A percentile compares a stretch with the other conserved stretches of the same genome.
Evolutionary conservation across 2,329 filamentous ascomycete species (phyloP).

Genomic region (Fusarium scirpi): DNA sequence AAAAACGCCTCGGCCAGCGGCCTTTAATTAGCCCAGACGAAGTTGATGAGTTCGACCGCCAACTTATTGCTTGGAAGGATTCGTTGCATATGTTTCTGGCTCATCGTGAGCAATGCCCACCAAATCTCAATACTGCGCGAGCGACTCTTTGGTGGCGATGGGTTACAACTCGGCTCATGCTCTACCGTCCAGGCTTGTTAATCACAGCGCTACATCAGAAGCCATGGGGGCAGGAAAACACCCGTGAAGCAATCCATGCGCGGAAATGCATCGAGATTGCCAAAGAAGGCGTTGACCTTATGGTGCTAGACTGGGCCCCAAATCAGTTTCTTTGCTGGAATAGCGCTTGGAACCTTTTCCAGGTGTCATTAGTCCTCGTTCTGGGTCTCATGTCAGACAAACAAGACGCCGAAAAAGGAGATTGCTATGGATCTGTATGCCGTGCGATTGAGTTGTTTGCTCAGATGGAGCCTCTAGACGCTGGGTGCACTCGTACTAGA

Average conservation of each 20-base stretch:
- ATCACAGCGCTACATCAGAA: not conserved
- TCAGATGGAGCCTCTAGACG: not conserved
- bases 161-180: slow-evolving; percentile 6
- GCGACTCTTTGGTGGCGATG: not conserved
- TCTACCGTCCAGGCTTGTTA: slow-evolving; percentile 17
- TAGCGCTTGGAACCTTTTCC: slow-evolving; percentile 14
- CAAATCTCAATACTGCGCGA: not conserved
- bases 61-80: slow-evolving; percentile 2
- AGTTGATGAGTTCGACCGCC: not conserved
- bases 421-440: not conserved
- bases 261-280: slow-evolving; percentile 8
- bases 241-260: not conserved
- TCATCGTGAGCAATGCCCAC: not conserved
- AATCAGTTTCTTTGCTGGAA: slow-evolving; percentile 18
- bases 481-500: slow-evolving; percentile 8
- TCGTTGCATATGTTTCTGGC: not conserved
- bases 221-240: not conserved
- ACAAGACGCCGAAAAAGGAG: not conserved
- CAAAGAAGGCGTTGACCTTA: not conserved
- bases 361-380: slow-evolving; percentile 3
- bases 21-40: slow-evolving; percentile 76
- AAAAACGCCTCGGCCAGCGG: slow-evolving; percentile 78
- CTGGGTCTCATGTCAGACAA: not conserved
- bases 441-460: not conserved
- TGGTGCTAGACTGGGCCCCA: not conserved